Evolutionary conservation across 192 early-diverging fungal species (phyloP).

Genomic region (Coemansia sp.): DNA sequence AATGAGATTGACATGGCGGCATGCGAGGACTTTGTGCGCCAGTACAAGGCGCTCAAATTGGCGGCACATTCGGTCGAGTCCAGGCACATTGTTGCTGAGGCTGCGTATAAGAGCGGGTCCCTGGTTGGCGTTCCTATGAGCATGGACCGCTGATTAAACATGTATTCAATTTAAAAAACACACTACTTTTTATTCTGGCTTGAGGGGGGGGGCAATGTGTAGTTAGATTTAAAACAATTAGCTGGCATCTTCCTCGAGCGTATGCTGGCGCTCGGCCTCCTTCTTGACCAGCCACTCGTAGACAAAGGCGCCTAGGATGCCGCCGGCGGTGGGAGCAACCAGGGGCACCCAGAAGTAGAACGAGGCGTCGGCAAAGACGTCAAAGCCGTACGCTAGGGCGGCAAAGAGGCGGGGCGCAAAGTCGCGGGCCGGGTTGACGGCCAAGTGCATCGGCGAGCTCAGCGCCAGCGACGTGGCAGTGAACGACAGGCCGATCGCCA

Average conservation of each 20-base stretch:
- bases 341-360: constrained; percentile 73
- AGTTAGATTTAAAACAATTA: neutral
- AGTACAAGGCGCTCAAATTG: constrained; percentile 33
- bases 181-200: too few species aligned
- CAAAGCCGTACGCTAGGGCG: constrained; percentile 59
- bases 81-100: constrained; percentile 25
- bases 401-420: constrained; percentile 72
- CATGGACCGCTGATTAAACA: constrained; percentile 32
- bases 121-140: constrained; percentile 41
- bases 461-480: constrained; percentile 55
- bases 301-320: constrained; percentile 52
- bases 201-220: too few species aligned
- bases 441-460: constrained; percentile 57
- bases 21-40: constrained; percentile 52
- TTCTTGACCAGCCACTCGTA: constrained; percentile 59
- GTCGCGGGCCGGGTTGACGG: constrained; percentile 73
- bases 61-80: constrained; percentile 33
- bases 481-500: constrained; percentile 59
- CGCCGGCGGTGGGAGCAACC: constrained; percentile 61
- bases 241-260: constrained; percentile 27
- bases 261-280: constrained; percentile 31
- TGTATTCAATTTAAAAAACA: too few species aligned
- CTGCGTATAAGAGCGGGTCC: constrained; percentile 40
- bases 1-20: constrained; percentile 16
- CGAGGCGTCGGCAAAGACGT: constrained; percentile 58